Evolutionary conservation across 2,329 filamentous ascomycete genomes (phyloP).

Genomic region (Sporothrix inflata): DNA sequence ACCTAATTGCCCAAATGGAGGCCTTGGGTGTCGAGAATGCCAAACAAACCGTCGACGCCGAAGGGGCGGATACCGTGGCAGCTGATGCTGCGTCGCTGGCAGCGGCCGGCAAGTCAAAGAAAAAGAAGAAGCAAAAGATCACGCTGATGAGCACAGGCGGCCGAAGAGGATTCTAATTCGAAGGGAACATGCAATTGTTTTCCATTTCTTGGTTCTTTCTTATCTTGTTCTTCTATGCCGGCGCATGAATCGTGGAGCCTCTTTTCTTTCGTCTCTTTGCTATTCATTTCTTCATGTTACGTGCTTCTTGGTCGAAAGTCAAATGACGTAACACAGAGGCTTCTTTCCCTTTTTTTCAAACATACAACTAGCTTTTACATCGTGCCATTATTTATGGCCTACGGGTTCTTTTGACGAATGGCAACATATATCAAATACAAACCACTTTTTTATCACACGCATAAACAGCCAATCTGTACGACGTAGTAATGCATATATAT

Average conservation of each 20-base stretch:
- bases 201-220: not conserved
- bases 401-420: not conserved
- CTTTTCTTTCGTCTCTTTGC: not conserved
- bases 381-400: not conserved
- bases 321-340: not conserved
- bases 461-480: too few species aligned
- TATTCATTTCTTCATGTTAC: not conserved
- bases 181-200: not conserved
- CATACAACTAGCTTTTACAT: too few species aligned
- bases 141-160: constrained; percentile 71
- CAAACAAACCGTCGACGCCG: constrained; percentile 33
- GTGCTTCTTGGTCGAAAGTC: not conserved
- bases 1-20: constrained; percentile 63
- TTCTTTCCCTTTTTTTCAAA: not conserved
- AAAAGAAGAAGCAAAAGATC: constrained; percentile 74
- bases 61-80: constrained; percentile 14
- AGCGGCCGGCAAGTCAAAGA: constrained; percentile 52
- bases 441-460: too few species aligned
- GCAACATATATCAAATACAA: too few species aligned
- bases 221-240: too few species aligned
- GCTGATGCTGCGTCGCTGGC: constrained; percentile 25
- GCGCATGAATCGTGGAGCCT: not conserved
- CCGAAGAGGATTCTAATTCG: constrained; percentile 45
- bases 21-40: constrained; percentile 50
- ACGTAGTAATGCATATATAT: too few species aligned